A percentile compares a stretch with the other conserved stretches of the same genome.
These are phyloP conservation scores for Coleophoma crateriformis DNA, from an alignment of 2,329 filamentous ascomycete species.

Conservation along the genomic window DNA sequence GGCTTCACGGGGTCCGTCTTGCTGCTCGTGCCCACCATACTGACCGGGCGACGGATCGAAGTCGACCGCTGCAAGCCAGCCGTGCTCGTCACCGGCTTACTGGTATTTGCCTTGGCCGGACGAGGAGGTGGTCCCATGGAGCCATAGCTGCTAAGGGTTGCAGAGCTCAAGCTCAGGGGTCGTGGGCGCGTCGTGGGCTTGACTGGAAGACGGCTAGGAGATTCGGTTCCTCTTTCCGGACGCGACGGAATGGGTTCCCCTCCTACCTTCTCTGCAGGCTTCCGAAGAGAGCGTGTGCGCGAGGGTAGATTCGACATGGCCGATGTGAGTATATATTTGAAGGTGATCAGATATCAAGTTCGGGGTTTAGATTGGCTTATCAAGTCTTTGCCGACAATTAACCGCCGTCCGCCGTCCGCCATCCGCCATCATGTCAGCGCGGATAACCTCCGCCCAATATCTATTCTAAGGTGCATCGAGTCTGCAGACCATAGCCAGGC, in stretches of 20 bases:
- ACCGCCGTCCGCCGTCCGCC: no score
- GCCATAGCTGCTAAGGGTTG: slow-evolving; percentile 13
- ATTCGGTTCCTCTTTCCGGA: slow-evolving; percentile 13
- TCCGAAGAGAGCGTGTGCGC: slow-evolving; percentile 18
- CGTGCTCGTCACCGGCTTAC: slow-evolving; percentile 9
- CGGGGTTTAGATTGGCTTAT: no score
- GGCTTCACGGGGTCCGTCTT: slow-evolving; percentile 16
- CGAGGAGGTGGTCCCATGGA: slow-evolving; percentile 19
- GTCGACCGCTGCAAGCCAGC: slow-evolving; percentile 13
- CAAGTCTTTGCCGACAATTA: no score
- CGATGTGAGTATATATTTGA: no score
- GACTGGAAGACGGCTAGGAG: slow-evolving; percentile 26
- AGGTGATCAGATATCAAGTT: no score
- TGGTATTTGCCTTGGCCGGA: slow-evolving; percentile 8
- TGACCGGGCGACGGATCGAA: slow-evolving; percentile 7
- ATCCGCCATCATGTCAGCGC: neutral
- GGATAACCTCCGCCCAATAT: neutral
- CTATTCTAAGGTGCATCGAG: no score
- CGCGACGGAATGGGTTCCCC: slow-evolving; percentile 2
- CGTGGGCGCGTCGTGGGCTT: slow-evolving; percentile 16
- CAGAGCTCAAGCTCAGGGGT: slow-evolving; percentile 16
- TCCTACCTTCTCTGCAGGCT: slow-evolving; percentile 7
- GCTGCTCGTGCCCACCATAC: slow-evolving; percentile 1
- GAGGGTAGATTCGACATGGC: slow-evolving; percentile 17
- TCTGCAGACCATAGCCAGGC: no score